Evolutionary conservation across 2,329 filamentous ascomycete genomes (phyloP), one percentile per base, ranked within the genome.

Genomic region (Fusarium goolgardi): DNA sequence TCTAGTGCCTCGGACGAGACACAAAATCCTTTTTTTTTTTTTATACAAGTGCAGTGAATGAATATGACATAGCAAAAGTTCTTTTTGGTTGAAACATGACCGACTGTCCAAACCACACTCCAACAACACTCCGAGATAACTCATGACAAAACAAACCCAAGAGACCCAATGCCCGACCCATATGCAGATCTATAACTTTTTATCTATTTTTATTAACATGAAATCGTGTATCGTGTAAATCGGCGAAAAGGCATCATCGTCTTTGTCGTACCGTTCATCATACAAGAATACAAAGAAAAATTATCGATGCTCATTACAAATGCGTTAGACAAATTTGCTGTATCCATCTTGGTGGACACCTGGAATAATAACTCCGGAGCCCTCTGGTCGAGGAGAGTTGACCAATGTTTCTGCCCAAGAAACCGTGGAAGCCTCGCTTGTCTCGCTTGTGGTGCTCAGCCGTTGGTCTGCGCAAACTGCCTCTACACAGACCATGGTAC

Each of bases 361-460:
- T 5, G 55, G 47, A 6, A 56, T 54, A 29, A 67, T 50, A 21
- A 43, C 61, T n/a, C 69, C 53, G 18, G 65, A 59, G 15, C 59
- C 45, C 5, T 69, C 62, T 25, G 43, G 31, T 12, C 15, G 47
- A 32, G 44, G 29, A 1, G 65, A 57, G 16, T 44, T 50, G 15
- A 57, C 51, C 8, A 47, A 35, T 7, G 61, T 58, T 31, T 58
- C 62, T 8, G 62, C 44, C 62, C 70, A 73, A 2, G 69, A 66
- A 18, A 47, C 63, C 9, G 59, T 55, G n/a, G 67, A 69, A 50
- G 64, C 65, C 5, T 63, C 64, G 23, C 64, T 73, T 35, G 49
- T 67, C 4, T 65, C 64, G 29, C 64, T 73, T 35, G 49, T 57
- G 13, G 56, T 59, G 27, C 69, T 62, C n/a, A 56, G 25, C 8